Evolutionary conservation across 1,284 basidiomycete species (phyloP).

Genomic region (Cystobasidium sp.): DNA sequence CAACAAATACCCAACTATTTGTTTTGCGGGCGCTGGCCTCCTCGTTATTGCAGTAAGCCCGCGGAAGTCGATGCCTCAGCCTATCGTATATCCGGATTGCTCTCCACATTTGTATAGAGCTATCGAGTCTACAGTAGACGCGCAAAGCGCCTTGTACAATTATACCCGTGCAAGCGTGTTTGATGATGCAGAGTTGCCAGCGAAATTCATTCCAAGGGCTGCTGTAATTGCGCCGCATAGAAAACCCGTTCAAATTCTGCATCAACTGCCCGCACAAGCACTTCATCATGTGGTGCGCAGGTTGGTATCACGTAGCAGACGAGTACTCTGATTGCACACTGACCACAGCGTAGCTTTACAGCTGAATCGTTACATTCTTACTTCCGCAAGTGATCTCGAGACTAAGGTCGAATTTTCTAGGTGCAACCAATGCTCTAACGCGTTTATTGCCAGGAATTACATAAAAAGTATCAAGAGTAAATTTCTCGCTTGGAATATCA

Average conservation of each 20-base stretch:
- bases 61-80: not conserved
- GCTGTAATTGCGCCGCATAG: not conserved
- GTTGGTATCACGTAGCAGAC: too few relatives aligned
- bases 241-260: not conserved
- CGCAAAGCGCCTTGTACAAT: not conserved
- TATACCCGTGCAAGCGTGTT: conserved; percentile 1
- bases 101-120: not conserved
- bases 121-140: not conserved
- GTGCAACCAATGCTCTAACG: too few relatives aligned
- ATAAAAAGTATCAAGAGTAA: too few relatives aligned
- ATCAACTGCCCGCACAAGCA: not conserved
- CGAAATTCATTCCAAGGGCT: not conserved
- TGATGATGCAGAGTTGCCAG: not conserved
- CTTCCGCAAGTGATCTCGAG: too few relatives aligned
- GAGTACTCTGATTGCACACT: too few relatives aligned
- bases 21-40: not conserved
- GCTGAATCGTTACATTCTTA: too few relatives aligned
- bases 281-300: too few relatives aligned
- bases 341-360: too few relatives aligned
- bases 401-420: too few relatives aligned
- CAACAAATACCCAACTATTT: not conserved
- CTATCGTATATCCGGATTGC: not conserved
- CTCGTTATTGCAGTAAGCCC: not conserved
- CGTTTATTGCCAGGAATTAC: too few relatives aligned
- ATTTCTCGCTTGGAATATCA: too few relatives aligned